Evolutionary conservation across 2,329 filamentous ascomycete species (phyloP).

Genomic region (Fusarium sp.): DNA sequence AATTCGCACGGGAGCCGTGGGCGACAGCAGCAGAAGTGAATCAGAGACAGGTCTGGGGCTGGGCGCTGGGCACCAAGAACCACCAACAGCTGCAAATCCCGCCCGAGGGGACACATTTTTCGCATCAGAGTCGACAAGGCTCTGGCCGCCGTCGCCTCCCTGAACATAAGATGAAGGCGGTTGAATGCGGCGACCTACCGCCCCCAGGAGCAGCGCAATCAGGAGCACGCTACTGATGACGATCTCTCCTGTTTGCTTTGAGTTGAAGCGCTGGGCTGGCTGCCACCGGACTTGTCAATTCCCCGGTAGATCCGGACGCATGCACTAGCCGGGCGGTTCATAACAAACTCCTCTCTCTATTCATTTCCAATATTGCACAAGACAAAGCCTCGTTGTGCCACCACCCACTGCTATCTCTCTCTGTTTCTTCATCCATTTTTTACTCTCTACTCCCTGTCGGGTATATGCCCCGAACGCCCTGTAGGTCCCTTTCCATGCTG

Average conservation of each 20-base stretch:
- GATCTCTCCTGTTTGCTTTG: constrained; percentile 21
- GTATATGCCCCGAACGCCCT: background rate
- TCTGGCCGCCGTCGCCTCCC: background rate
- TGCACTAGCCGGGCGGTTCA: background rate
- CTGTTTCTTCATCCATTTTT: background rate
- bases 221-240: constrained; percentile 8
- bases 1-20: too few relatives aligned
- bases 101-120: background rate
- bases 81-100: background rate
- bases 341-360: background rate
- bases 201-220: background rate
- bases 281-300: constrained; percentile 20
- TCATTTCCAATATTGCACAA: background rate
- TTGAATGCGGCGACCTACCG: background rate
- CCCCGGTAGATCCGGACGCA: constrained; percentile 30
- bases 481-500: background rate
- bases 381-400: background rate
- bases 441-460: background rate
- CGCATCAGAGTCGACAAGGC: constrained; percentile 10
- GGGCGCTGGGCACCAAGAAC: constrained; percentile 5
- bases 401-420: background rate
- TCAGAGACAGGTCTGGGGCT: too few relatives aligned
- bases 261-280: constrained; percentile 6
- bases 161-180: background rate
- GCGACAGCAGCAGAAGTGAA: too few relatives aligned